phyloP scores from a whole-genome alignment of 1,139 yeast species.

The Lodderomyces theae region DNA sequence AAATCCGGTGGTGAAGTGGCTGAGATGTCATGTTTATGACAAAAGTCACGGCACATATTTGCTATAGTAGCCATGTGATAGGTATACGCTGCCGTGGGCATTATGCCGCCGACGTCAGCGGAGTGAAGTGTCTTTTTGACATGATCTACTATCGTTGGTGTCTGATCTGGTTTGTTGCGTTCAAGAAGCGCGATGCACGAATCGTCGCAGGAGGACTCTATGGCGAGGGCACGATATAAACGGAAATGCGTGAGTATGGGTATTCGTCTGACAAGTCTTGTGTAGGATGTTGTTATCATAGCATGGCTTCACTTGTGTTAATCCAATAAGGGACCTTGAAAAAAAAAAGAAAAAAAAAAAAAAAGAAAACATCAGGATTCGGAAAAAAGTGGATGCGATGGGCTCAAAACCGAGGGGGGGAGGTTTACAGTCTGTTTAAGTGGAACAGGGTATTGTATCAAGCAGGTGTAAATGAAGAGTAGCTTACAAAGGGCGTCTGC shows the following conservation, averaged over 20 bases:
- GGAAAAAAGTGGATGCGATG: conserved; percentile 2
- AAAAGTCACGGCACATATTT: conserved; percentile 25
- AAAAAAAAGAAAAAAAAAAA: no score
- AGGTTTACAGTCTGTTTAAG: no score
- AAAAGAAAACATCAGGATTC: no score
- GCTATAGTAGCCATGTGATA: conserved; percentile 66
- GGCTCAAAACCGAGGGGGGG: no score
- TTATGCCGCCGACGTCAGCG: conserved; percentile 70
- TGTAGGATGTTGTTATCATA: background rate
- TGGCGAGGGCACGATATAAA: conserved; percentile 68
- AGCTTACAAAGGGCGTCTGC: no score
- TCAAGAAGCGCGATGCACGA: conserved; percentile 81
- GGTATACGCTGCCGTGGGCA: conserved; percentile 80
- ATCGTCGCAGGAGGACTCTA: conserved; percentile 95
- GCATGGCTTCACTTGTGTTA: background rate
- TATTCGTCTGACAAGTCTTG: background rate
- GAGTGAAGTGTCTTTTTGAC: conserved; percentile 67
- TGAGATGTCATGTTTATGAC: conserved; percentile 23
- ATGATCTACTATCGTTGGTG: conserved; percentile 59
- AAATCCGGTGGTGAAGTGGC: conserved; percentile 56
- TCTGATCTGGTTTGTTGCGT: conserved; percentile 28
- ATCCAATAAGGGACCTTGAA: no score
- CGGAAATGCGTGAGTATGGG: conserved; percentile 16
- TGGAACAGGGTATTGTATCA: no score
- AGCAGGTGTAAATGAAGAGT: no score